phyloP scores from a whole-genome alignment of 768 basidiomycete genomes.

The Termitomyces sp. region DNA sequence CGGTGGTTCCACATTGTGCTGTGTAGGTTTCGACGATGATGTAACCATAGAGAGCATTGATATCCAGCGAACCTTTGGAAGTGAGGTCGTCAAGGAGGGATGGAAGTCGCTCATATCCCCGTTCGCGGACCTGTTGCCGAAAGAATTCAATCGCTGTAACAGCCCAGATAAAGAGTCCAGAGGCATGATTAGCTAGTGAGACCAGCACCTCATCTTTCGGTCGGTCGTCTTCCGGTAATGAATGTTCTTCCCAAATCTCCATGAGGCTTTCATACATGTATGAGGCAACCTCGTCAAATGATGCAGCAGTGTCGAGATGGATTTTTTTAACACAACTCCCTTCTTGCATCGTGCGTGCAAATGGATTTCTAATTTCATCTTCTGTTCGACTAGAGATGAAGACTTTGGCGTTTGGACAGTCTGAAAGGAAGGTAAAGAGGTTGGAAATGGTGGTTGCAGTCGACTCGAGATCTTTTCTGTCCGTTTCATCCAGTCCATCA shows the following conservation, averaged over 20 bases:
- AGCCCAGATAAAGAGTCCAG: too few species aligned
- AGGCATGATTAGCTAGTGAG: too few species aligned
- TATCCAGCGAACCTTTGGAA: too few species aligned
- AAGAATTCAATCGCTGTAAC: too few species aligned
- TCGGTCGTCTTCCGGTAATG: too few species aligned
- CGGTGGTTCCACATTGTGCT: background rate
- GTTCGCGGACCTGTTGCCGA: too few species aligned
- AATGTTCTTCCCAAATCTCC: too few species aligned
- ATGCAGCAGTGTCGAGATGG: constrained; percentile 9
- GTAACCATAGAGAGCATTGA: constrained; percentile 12
- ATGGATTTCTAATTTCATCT: constrained; percentile 14
- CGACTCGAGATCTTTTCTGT: constrained; percentile 1
- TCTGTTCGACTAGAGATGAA: constrained; percentile 18
- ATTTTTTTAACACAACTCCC: constrained; percentile 7
- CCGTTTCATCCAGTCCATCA: constrained; percentile 21
- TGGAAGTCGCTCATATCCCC: too few species aligned
- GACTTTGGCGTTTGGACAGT: too few species aligned
- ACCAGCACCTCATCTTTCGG: too few species aligned
- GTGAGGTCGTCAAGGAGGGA: too few species aligned
- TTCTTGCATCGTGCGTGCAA: background rate
- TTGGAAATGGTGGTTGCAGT: constrained; percentile 14
- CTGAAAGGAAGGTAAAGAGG: background rate
- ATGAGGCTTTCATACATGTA: constrained; percentile 1
- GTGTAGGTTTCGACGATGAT: constrained; percentile 13
- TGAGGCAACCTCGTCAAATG: constrained; percentile 12